A percentile compares a stretch with the other conserved stretches of the same genome.
phyloP scores from a whole-genome alignment of 176 grass and related monocot species.

The Musa schizocarpa region DNA sequence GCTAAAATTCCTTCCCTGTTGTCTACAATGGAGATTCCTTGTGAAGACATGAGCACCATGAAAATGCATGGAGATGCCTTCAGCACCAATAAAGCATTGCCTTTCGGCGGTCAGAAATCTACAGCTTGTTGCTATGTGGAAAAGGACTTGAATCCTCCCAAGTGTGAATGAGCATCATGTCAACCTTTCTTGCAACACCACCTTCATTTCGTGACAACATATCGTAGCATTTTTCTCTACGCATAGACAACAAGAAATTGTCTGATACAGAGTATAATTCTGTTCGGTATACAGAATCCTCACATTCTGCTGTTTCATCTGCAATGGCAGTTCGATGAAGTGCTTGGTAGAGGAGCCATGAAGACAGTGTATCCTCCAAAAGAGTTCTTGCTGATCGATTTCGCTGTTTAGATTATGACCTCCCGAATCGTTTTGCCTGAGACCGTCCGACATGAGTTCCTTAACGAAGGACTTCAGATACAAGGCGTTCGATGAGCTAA shows the following conservation, averaged over 20 bases:
- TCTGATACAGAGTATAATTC: background rate
- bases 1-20: background rate
- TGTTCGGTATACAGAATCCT: background rate
- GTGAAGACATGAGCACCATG: background rate
- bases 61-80: background rate
- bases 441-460: background rate
- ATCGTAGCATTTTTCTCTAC: background rate
- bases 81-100: background rate
- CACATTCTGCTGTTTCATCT: conserved; percentile 1
- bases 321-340: conserved; percentile 41
- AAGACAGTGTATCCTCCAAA: conserved; percentile 52
- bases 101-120: background rate
- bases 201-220: background rate
- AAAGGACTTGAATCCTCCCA: background rate
- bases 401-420: background rate
- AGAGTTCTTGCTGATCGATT: background rate
- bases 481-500: conserved; percentile 68
- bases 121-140: background rate
- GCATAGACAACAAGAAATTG: background rate
- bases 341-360: conserved; percentile 79
- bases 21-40: background rate
- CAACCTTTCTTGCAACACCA: background rate
- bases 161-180: background rate
- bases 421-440: too few species aligned
- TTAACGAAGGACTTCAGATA: conserved; percentile 21